Percentiles rank a stretch among this genome's conserved stretches.
These are phyloP conservation scores for Kodamaea hsintzibuensis DNA, from an alignment of 805 yeast genomes.

Conservation along the genomic window DNA sequence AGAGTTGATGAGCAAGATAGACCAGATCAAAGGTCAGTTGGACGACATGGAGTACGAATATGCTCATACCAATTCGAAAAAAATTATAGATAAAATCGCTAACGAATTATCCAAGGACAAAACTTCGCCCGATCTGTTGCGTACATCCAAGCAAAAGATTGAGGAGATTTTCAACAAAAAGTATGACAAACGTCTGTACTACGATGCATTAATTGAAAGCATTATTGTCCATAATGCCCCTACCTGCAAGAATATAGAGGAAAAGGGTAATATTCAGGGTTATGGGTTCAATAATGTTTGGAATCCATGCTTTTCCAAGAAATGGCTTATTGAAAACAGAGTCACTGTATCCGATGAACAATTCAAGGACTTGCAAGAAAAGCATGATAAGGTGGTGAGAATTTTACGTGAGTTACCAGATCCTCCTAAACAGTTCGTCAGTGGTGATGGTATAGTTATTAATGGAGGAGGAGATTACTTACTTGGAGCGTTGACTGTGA, in stretches of 20 bases:
- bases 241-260: background rate
- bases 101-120: constrained; percentile 4
- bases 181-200: constrained; percentile 10
- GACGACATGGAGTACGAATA: constrained; percentile 5
- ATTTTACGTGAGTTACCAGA: constrained; percentile 21
- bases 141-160: constrained; percentile 3
- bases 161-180: constrained; percentile 7
- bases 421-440: constrained; percentile 29
- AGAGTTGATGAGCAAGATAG: constrained; percentile 7
- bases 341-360: constrained; percentile 12
- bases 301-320: constrained; percentile 12
- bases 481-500: constrained; percentile 34
- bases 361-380: constrained; percentile 21
- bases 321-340: constrained; percentile 6
- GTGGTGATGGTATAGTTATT: constrained; percentile 43
- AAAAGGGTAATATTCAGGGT: constrained; percentile 6
- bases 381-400: constrained; percentile 28
- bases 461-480: constrained; percentile 39
- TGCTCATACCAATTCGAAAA: background rate
- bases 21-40: background rate
- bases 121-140: background rate
- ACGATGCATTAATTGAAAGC: constrained; percentile 10
- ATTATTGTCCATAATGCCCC: constrained; percentile 12
- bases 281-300: constrained; percentile 11
- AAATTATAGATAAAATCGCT: background rate